These are phyloP conservation scores for Thermoascus crustaceus DNA, from an alignment of 2,329 filamentous ascomycete species.

Conservation along the genomic window DNA sequence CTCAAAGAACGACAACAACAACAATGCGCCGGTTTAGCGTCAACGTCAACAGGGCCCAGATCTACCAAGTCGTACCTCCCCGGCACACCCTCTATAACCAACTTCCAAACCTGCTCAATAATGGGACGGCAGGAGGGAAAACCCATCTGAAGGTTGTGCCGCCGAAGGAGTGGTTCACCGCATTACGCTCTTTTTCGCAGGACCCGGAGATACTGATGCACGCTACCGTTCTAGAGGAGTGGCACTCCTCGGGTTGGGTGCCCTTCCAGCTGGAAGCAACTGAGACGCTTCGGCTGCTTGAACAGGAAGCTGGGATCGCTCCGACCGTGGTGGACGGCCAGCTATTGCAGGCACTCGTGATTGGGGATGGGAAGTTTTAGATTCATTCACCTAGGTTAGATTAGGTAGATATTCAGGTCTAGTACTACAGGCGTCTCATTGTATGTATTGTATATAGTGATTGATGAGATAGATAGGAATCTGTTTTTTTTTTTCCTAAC, in stretches of 20 bases:
- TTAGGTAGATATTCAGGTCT: no score
- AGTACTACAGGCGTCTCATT: no score
- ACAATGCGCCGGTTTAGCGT: not conserved
- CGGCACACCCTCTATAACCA: slow-evolving; percentile 3
- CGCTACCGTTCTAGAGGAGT: slow-evolving; percentile 2
- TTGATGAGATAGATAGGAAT: no score
- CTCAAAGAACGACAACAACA: no score
- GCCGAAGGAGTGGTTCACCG: slow-evolving; percentile 1
- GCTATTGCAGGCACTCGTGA: not conserved
- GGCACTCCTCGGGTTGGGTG: not conserved
- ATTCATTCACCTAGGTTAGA: no score
- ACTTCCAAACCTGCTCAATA: not conserved
- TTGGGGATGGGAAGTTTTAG: no score
- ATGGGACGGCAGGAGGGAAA: not conserved
- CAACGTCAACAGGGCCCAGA: not conserved
- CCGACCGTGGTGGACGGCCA: slow-evolving; percentile 1
- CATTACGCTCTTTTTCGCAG: not conserved
- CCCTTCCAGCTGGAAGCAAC: slow-evolving; percentile 1
- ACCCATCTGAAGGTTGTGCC: not conserved
- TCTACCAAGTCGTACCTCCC: slow-evolving; percentile 1
- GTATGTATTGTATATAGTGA: no score
- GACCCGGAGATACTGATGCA: slow-evolving; percentile 4
- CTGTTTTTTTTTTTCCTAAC: no score
- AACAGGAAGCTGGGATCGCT: not conserved
- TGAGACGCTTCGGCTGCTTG: slow-evolving; percentile 1